A percentile compares a stretch with the other conserved stretches of the same genome.
These are phyloP conservation scores for Botrytis hyacinthi DNA, from an alignment of 2,329 filamentous ascomycete genomes.

Conservation along the genomic window DNA sequence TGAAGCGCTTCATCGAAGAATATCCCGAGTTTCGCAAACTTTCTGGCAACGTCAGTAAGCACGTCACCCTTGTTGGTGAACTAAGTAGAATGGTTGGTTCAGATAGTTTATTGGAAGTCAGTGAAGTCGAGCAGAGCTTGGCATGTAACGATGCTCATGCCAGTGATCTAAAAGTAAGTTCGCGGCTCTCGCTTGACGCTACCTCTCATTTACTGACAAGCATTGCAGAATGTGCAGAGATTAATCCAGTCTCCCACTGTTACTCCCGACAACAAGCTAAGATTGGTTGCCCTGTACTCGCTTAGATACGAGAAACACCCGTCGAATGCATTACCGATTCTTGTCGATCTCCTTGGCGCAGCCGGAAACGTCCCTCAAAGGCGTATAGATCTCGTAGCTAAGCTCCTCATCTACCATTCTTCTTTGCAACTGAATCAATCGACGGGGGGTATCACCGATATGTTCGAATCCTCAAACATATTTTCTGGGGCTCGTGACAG, in stretches of 20 bases:
- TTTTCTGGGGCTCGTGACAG: slow-evolving; percentile 84
- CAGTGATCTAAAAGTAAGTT: slow-evolving; percentile 77
- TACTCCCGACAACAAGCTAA: slow-evolving; percentile 78
- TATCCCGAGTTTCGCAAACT: slow-evolving; percentile 97
- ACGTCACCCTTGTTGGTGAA: slow-evolving; percentile 93
- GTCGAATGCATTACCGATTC: slow-evolving; percentile 76
- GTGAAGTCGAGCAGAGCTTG: slow-evolving; percentile 92
- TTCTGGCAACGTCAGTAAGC: slow-evolving; percentile 97
- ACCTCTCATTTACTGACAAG: slow-evolving; percentile 12
- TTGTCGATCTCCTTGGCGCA: slow-evolving; percentile 81
- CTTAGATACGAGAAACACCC: slow-evolving; percentile 87
- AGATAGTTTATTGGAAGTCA: slow-evolving; percentile 89
- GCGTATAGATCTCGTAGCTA: slow-evolving; percentile 75
- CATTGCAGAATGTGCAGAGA: slow-evolving; percentile 70
- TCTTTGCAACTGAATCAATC: slow-evolving; percentile 77
- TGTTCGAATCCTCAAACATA: slow-evolving; percentile 88
- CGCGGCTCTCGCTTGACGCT: background rate
- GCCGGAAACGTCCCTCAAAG: slow-evolving; percentile 77
- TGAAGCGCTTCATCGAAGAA: slow-evolving; percentile 99
- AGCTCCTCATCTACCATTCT: slow-evolving; percentile 79
- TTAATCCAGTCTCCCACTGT: slow-evolving; percentile 80
- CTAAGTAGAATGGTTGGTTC: slow-evolving; percentile 83
- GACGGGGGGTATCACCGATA: slow-evolving; percentile 79
- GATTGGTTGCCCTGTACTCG: slow-evolving; percentile 90
- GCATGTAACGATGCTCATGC: slow-evolving; percentile 96